Evolutionary conservation across 768 basidiomycete species (phyloP).

Genomic region (Candolleomyces eurysporus): DNA sequence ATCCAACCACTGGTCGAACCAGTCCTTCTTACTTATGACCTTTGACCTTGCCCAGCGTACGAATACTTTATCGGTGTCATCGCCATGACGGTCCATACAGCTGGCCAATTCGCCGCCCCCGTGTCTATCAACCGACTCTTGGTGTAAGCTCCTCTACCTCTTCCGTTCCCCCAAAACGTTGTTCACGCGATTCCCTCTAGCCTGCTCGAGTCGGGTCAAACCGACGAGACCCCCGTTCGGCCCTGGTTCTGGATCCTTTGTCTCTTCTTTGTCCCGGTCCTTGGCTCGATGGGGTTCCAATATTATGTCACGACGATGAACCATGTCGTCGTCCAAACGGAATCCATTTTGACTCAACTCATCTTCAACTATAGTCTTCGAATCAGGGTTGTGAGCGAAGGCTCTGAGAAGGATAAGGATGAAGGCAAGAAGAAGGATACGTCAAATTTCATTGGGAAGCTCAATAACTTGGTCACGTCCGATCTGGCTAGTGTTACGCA

Average conservation of each 20-base stretch:
- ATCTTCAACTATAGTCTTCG: conserved; percentile 47
- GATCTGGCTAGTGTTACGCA: conserved; percentile 41
- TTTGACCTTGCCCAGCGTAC: conserved; percentile 13
- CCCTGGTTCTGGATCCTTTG: conserved; percentile 17
- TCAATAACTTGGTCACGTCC: conserved; percentile 71
- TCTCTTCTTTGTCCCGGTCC: conserved; percentile 9
- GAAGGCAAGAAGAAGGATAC: conserved; percentile 5
- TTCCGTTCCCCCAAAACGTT: background rate
- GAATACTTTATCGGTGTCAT: conserved; percentile 29
- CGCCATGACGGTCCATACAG: conserved; percentile 23
- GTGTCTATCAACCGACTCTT: conserved; percentile 42
- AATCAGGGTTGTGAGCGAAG: conserved; percentile 46
- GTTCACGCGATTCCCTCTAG: conserved; percentile 7
- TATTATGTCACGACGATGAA: conserved; percentile 42
- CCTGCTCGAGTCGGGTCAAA: conserved; percentile 20
- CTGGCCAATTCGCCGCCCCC: conserved; percentile 33
- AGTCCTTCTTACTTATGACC: background rate
- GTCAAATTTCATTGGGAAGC: conserved; percentile 60
- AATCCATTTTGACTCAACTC: conserved; percentile 41
- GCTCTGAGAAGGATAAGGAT: conserved; percentile 25
- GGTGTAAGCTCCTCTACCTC: conserved; percentile 21
- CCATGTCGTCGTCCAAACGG: conserved; percentile 43
- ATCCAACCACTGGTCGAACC: background rate
- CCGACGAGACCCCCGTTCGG: conserved; percentile 4
- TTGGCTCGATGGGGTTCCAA: conserved; percentile 20